phyloP scores from a whole-genome alignment of 2,329 filamentous ascomycete species.

The Balansia obtecta region DNA sequence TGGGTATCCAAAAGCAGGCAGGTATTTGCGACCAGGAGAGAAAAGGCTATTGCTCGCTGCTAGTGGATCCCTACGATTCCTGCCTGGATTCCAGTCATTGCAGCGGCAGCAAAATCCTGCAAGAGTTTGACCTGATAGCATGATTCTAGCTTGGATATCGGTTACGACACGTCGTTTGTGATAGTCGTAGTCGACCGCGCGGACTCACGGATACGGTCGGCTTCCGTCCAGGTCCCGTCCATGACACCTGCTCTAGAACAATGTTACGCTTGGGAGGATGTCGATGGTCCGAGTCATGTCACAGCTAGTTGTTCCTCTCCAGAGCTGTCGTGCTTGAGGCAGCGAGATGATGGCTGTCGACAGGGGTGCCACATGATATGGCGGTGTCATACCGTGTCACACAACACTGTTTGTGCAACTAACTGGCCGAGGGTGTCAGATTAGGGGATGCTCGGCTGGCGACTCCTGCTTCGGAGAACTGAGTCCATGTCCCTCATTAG shows the following conservation, averaged over 20 bases:
- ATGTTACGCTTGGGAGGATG: background rate
- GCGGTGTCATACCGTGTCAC: background rate
- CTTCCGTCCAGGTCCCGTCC: background rate
- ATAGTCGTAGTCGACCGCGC: conserved; percentile 3
- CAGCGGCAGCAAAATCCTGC: background rate
- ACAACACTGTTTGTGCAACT: background rate
- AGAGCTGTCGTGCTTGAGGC: background rate
- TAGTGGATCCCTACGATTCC: background rate
- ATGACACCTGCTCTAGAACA: background rate
- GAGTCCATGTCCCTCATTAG: background rate
- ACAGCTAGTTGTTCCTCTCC: background rate
- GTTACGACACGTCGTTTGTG: background rate
- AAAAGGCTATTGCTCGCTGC: background rate
- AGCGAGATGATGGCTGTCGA: background rate
- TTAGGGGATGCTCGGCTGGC: background rate
- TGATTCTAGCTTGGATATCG: background rate
- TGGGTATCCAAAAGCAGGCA: background rate
- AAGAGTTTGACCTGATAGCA: conserved; percentile 1
- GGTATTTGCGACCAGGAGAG: background rate
- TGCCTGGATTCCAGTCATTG: background rate
- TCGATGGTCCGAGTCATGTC: background rate
- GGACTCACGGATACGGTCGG: background rate
- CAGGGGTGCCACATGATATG: background rate
- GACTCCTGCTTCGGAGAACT: background rate
- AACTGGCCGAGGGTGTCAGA: background rate